Evolutionary conservation across 371 early-diverging fungal species (phyloP), one percentile per base, ranked within the genome.

Genomic region (Thermomucor indicae-seudaticae): DNA sequence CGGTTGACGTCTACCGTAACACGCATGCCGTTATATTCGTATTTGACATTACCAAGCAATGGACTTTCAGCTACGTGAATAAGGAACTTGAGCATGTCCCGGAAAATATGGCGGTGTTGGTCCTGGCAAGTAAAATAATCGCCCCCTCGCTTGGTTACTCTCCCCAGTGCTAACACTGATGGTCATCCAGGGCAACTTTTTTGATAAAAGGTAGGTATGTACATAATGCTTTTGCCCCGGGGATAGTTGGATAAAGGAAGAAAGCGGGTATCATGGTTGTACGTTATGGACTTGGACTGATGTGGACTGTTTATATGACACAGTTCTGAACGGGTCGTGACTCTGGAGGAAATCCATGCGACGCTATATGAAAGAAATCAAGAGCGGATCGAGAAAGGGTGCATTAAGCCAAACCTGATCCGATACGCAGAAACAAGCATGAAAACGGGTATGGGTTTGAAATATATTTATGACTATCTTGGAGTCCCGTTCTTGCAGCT

Each of bases 1-100:
- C 80, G 0, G 78, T 85, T 6, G 72, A 83, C 60, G 85, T 85
- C 1, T 85, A 85, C 55, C 56, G 85, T 20, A 83, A 83, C 43
- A 72, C 78, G 1, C 80, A 85, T 48, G 81, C 75, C 1, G 79
- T 67, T 3, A 62, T 85, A 5, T 67, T 83, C 27, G 32, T 83
- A 45, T 85, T 81, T 55, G 85, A 85, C 56, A 57, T 77, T 7
- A 79, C 81, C 14, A 83, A 83, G 35, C 73, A 68, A 25, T 83
- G 83, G 83, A 83, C 85, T 6, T 78, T 83, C 56, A 81, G 81
- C 24, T 85, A 83, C 57, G 79, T 72, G 0, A 62, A 64, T 16
- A 71, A 67, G 8, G 68, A 79, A 16, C 51, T 82, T n/a, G 53
- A 43, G 20, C 53, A 65, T n/a, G 69, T 80, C n/a, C 85, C 85